Percentiles rank a stretch among this genome's conserved stretches.
Conservation (phyloP, 2,329 filamentous ascomycete species). For the Ascochyta pisi region DNA sequence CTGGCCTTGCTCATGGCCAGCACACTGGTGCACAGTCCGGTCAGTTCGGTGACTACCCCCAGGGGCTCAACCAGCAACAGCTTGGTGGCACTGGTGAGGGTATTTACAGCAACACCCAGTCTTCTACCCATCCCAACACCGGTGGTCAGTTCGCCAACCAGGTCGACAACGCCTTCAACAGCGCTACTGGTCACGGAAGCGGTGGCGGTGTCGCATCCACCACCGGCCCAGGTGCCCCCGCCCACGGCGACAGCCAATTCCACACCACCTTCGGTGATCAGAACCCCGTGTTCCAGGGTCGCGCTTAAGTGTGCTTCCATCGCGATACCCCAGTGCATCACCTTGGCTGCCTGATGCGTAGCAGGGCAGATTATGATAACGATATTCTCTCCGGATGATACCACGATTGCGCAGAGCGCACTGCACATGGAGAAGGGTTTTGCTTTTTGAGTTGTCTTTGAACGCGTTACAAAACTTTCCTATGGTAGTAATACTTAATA, state of each 20-base stretch:
- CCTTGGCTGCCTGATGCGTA: conserved; percentile 8
- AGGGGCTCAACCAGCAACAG: conserved; percentile 17
- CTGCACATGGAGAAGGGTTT: conserved; percentile 14
- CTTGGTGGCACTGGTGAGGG: conserved; percentile 16
- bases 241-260: conserved; percentile 21
- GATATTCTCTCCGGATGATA: conserved; percentile 43
- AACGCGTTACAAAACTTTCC: conserved; percentile 6
- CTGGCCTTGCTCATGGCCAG: conserved; percentile 5
- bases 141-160: conserved; percentile 52
- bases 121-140: conserved; percentile 17
- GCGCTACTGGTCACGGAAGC: conserved; percentile 19
- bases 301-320: conserved; percentile 27
- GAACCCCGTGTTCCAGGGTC: conserved; percentile 54
- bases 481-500: conserved; percentile 33
- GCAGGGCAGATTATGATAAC: conserved; percentile 25
- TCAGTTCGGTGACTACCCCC: conserved; percentile 15
- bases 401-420: conserved; percentile 32
- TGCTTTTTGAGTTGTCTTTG: neutral
- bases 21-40: conserved; percentile 19
- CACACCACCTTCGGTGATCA: conserved; percentile 52
- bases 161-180: conserved; percentile 54
- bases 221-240: conserved; percentile 19
- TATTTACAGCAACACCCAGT: conserved; percentile 8
- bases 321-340: conserved; percentile 16
- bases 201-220: conserved; percentile 22